These are phyloP conservation scores for Mortierella sp. DNA, from an alignment of 371 early-diverging fungal genomes.

Conservation along the genomic window DNA sequence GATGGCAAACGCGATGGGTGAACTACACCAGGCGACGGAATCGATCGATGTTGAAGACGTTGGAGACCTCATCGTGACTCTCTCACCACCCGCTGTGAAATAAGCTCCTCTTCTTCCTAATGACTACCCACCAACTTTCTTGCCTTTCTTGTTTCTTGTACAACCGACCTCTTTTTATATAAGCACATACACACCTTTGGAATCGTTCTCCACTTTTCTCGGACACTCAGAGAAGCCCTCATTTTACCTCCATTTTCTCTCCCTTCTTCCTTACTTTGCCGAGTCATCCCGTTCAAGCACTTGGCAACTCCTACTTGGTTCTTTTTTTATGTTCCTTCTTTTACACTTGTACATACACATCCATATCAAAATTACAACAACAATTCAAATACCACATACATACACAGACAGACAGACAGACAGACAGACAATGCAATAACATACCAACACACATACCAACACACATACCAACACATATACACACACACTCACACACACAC, in stretches of 20 bases:
- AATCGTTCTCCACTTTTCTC: neutral
- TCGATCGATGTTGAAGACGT: conserved; percentile 37
- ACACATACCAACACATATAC: neutral
- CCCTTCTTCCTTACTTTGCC: neutral
- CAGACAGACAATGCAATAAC: too few species aligned
- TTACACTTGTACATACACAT: neutral
- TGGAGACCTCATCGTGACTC: conserved; percentile 35
- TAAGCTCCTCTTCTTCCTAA: conserved; percentile 3
- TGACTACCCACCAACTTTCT: neutral
- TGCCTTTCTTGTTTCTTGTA: neutral
- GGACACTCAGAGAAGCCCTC: neutral
- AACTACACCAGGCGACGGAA: conserved; percentile 34
- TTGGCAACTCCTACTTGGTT: too few species aligned
- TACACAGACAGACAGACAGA: neutral
- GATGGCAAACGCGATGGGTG: conserved; percentile 42
- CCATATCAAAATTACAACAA: neutral
- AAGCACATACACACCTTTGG: neutral
- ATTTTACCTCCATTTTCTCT: neutral
- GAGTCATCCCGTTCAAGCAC: neutral
- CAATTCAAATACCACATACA: neutral
- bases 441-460: neutral
- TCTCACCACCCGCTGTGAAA: conserved; percentile 23
- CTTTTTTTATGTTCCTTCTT: neutral
- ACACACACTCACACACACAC: neutral
- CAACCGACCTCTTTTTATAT: neutral